Evolutionary conservation across 2,329 filamentous ascomycete species (phyloP).

Genomic region (Nemania sp.): DNA sequence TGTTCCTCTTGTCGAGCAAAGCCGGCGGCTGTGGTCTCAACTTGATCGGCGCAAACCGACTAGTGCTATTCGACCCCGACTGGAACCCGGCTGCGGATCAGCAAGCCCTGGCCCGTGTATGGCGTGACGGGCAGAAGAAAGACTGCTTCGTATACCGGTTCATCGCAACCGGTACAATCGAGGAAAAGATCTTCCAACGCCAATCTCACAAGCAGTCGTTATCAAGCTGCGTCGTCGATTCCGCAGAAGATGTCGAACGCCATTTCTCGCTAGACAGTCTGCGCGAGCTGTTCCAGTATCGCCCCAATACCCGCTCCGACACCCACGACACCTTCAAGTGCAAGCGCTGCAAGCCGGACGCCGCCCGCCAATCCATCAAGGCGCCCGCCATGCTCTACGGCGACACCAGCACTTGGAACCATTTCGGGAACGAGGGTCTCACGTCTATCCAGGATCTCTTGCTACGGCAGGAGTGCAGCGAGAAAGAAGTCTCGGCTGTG

Average conservation of each 20-base stretch:
- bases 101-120: slow-evolving; percentile 93
- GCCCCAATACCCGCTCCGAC: slow-evolving; percentile 80
- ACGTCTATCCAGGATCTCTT: slow-evolving; percentile 87
- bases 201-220: slow-evolving; percentile 98
- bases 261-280: slow-evolving; percentile 93
- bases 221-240: slow-evolving; percentile 94
- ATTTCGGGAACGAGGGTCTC: slow-evolving; percentile 83
- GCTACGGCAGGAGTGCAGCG: slow-evolving; percentile 79
- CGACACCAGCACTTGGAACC: slow-evolving; percentile 99
- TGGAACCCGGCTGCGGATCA: slow-evolving; percentile 99
- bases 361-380: slow-evolving; percentile 78
- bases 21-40: slow-evolving; percentile 92
- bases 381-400: slow-evolving; percentile 95
- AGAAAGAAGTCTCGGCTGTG: slow-evolving; percentile 84
- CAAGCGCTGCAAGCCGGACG: slow-evolving; percentile 88
- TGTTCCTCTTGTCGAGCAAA: slow-evolving; percentile 96
- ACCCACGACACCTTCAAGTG: slow-evolving; percentile 99
- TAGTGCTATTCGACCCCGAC: slow-evolving; percentile 92
- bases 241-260: slow-evolving; percentile 92
- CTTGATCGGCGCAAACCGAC: slow-evolving; percentile 76
- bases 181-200: slow-evolving; percentile 98
- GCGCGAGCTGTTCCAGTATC: slow-evolving; percentile 92
- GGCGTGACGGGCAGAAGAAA: slow-evolving; percentile 98
- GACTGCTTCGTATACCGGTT: slow-evolving; percentile 99
- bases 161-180: slow-evolving; percentile 95